Base-by-base conservation (phyloP, 139 green algal species). In the Tetradesmus obliquus region DNA sequence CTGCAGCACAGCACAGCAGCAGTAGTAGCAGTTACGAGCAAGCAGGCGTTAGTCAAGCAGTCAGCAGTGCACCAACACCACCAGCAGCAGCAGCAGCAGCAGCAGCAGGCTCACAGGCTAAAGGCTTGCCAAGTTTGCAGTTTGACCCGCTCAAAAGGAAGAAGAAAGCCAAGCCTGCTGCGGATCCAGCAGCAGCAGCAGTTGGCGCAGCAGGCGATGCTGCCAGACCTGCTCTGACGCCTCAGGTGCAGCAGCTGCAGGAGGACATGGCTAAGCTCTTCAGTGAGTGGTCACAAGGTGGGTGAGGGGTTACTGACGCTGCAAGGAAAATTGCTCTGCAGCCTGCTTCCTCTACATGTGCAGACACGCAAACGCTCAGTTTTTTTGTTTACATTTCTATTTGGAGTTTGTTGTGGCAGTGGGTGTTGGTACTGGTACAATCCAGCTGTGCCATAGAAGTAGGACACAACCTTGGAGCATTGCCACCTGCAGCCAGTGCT, bases 241-340 rank as follows among this genome's bases (percentile, higher is more conserved):
- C 93, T 22, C 87, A 94, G 6, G 90, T 93, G 1, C 90, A 94
- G 82, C 55, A 74, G n/a, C 79, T 96, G n/a, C 93, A 93, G 72
- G 93, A 96, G 55, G 94, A 96, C 22, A 57, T 96, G 2, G 53
- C 94, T 55, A 87, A 89, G 53, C 79, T 96, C 32, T 69, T 94
- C 20, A 79, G 81, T 20, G 93, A 94, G 45, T 92, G 88, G 91
- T 91, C 91, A 45, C 76, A 88, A 86, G 83, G 72, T 74, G 71
- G 55, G 89, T 69, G 51, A 6, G 10, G 3, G 53, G 8, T 45
- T 45, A 45, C 32, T 45, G 32, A 45, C 32, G 32, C 32, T 45
- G 32, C 32, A 45, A 45, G 32, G 32, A 45, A 45, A 45, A 45
- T 45, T 45, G 32, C 32, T 45, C 32, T 45, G 32, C 32, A 45